Evolutionary conservation across 176 grass and related monocot genomes (phyloP), one percentile per base, ranked within the genome.

Genomic region (Zizania latifolia): DNA sequence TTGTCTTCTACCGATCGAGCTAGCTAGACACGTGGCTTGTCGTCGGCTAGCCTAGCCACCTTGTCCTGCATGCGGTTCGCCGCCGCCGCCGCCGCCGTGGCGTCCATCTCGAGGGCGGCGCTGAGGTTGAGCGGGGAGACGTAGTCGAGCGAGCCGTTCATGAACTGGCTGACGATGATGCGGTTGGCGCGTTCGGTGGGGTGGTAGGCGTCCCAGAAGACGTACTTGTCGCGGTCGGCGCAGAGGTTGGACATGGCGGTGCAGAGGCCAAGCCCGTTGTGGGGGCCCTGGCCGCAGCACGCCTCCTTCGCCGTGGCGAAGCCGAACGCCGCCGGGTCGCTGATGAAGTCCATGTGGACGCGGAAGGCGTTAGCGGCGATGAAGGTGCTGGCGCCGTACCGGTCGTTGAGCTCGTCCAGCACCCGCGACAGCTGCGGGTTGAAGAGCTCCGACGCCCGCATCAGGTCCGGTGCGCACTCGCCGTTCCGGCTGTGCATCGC

Each of bases 151-250:
- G 82, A 80, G 0, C 91, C 91, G 7, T 55, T 59, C 71, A 94
- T 82, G 77, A 88, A 88, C 37, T 94, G 84, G 74, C 31, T 78
- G 34, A 99, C 95, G 70, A 99, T 94, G 70, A 94, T 26, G n/a
- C 95, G 72, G 86, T 86, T 94, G 16, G 95, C 95, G 58, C 75
- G 87, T 72, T 99, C 89, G 11, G 89, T 90, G 14, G 95, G 95
- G 72, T 99, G 95, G 85, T 89, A 99, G 2, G 95, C n/a, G 79
- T 99, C 91, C 95, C 95, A 99, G 86, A 94, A 99, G 10, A 90
- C 95, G 40, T 84, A 92, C 30, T 62, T 31, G 48, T 36, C 34
- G 34, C 95, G 70, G 82, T 99, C 62, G 4, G 66, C 28, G 82
- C 95, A 99, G 3, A 99, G 33, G 59, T 72, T 86, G 4, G 95